Evolutionary conservation across 495 filamentous ascomycete genomes (phyloP), one percentile per base, ranked within the genome.

Genomic region (Alectoria sarmentosa): DNA sequence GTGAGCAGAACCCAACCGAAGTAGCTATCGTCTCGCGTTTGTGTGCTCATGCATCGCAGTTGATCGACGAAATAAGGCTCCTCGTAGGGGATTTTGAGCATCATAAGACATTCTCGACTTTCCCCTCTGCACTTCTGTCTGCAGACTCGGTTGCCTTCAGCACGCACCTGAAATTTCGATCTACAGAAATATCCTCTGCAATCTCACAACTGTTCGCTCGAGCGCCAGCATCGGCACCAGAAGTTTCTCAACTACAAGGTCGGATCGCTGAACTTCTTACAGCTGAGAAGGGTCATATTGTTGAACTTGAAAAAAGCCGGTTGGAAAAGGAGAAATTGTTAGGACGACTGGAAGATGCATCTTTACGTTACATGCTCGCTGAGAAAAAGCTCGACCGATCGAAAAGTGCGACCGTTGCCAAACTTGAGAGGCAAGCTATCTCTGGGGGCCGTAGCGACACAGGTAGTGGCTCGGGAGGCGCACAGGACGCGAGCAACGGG

Each of bases 331-430:
- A 96, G 58, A 85, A 89, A 67, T 80, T 95, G 17, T 89, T 88
- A 55, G 89, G 91, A 58, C 87, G 91, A 59, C 79, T 96, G 15
- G 91, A 96, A 66, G 84, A 81, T 60, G 93, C 94, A 6, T 93
- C 91, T 5, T 77, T 93, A 44, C 87, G 94, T 61, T 96, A 95
- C 68, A 90, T 97, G 83, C 87, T 92, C 65, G 94, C 94, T 5
- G 94, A 98, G 71, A 93, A 93, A 77, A 91, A 90, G 73, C 80
- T 97, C 21, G 94, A 98, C 73, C 86, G 94, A 41, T 85, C 86
- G 10, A 89, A 87, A 72, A 97, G 93, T 70, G 76, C 87, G 58
- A 90, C 92, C 55, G 90, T 96, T n/a, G 87, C 89, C 62, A 97
- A 96, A 71, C 76, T 98, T 62, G 95, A 98, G 72, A 89, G 88